A percentile compares a stretch with the other conserved stretches of the same genome.
Conservation (phyloP, 1,284 basidiomycete genomes). For the Sporisorium scitamineum region DNA sequence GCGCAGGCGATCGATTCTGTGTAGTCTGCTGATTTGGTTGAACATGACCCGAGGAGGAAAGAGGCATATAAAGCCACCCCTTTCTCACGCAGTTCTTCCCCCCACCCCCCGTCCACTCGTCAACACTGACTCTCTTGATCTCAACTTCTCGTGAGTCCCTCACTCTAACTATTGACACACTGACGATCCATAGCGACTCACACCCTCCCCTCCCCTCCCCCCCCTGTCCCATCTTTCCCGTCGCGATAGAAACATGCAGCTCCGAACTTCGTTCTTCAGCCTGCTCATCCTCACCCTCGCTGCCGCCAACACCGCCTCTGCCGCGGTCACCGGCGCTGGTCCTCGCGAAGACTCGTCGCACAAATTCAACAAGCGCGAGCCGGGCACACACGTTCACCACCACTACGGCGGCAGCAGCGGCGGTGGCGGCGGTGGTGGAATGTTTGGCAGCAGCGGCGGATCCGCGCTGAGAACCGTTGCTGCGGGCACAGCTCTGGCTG, state of each 20-base stretch:
- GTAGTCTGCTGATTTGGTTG: not conserved
- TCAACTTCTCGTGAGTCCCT: not conserved
- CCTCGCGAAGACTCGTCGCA: constrained; percentile 9
- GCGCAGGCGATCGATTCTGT: not conserved
- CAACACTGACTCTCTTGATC: not conserved
- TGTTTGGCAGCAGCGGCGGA: constrained; percentile 5
- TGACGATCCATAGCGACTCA: constrained; percentile 12
- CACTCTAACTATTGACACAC: too few relatives aligned
- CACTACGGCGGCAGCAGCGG: constrained; percentile 6
- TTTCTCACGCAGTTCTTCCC: not conserved
- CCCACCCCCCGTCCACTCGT: not conserved
- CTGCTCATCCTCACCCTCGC: constrained; percentile 4
- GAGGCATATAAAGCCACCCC: not conserved
- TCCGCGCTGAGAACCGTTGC: constrained; percentile 1
- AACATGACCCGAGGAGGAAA: not conserved
- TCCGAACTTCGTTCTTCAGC: constrained; percentile 4
- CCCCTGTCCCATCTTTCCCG: not conserved
- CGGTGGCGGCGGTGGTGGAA: constrained; percentile 9
- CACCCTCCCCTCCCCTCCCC: not conserved
- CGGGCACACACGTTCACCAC: constrained; percentile 4
- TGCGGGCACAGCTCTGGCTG: constrained; percentile 16
- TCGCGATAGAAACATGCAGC: constrained; percentile 17
- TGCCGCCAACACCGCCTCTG: not conserved
- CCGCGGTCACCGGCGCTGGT: not conserved
- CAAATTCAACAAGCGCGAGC: constrained; percentile 33